A percentile compares a stretch with the other conserved stretches of the same genome.
Conservation (phyloP, 228 moss, liverwort and hornwort genomes). For the Sphagnum fallax region DNA sequence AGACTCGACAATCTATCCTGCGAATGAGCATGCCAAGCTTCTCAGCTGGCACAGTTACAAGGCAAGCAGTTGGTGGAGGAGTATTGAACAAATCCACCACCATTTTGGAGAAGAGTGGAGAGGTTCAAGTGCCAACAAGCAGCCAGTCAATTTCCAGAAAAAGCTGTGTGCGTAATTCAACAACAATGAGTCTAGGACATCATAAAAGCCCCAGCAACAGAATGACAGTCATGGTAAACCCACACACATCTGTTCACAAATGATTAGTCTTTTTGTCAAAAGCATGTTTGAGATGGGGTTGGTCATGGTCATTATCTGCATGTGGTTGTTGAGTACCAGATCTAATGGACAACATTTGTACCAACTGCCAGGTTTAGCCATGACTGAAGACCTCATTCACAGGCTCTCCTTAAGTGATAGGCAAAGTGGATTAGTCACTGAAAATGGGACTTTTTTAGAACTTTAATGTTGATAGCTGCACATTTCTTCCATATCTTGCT, state of each 20-base stretch:
- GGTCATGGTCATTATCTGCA: too few relatives aligned
- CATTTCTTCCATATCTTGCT: conserved; percentile 1
- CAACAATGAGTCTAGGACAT: conserved; percentile 15
- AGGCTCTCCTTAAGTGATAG: too few relatives aligned
- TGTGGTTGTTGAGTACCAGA: too few relatives aligned
- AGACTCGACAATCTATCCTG: conserved; percentile 24
- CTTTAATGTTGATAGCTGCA: too few relatives aligned
- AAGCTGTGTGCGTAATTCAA: conserved; percentile 10
- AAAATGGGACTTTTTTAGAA: too few relatives aligned
- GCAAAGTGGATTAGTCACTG: too few relatives aligned
- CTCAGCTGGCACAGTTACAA: conserved; percentile 38
- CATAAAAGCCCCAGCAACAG: conserved; percentile 21
- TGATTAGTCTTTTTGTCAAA: too few relatives aligned
- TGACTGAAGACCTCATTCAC: too few relatives aligned
- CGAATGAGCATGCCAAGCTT: conserved; percentile 67
- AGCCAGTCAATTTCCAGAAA: conserved; percentile 14
- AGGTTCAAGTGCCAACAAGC: conserved; percentile 4
- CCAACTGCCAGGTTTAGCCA: too few relatives aligned
- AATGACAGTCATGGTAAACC: conserved; percentile 4
- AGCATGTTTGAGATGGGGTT: too few relatives aligned
- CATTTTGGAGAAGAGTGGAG: conserved; percentile 15
- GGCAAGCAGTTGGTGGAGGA: conserved; percentile 31
- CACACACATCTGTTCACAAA: too few relatives aligned
- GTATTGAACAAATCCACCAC: conserved; percentile 28
- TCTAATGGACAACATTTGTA: too few relatives aligned